Conservation (phyloP, 2,329 filamentous ascomycete species). For the Plectosphaerella plurivora region DNA sequence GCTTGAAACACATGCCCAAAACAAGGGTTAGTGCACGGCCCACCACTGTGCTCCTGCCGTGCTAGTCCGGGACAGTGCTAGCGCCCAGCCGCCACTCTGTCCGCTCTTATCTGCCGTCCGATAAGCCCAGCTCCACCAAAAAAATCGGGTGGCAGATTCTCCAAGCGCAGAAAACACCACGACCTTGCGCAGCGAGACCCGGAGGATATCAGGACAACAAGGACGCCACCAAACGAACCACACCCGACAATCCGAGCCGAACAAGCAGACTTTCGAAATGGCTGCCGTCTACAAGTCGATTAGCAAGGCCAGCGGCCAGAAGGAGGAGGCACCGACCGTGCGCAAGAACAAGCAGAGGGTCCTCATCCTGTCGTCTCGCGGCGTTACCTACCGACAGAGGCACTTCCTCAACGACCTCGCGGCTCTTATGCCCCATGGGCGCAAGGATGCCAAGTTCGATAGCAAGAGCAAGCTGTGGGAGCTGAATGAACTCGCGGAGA, state of each 20-base stretch:
- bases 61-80: too few relatives aligned
- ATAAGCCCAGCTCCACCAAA: constrained; percentile 5
- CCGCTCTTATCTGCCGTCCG: background rate
- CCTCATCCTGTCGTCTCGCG: constrained; percentile 85
- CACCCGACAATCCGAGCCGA: background rate
- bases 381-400: constrained; percentile 86
- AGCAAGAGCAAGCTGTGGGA: constrained; percentile 85
- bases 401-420: constrained; percentile 89
- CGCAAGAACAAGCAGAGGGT: constrained; percentile 71
- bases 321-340: constrained; percentile 38
- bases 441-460: constrained; percentile 95
- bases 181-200: background rate
- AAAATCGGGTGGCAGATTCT: background rate
- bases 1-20: background rate
- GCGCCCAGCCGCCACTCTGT: too few relatives aligned
- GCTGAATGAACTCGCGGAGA: constrained; percentile 69
- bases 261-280: constrained; percentile 41
- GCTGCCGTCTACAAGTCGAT: constrained; percentile 72
- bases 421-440: constrained; percentile 81
- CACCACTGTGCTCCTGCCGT: background rate
- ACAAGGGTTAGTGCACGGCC: background rate
- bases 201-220: background rate
- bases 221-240: constrained; percentile 7
- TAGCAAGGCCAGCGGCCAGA: constrained; percentile 34
- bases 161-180: background rate